Conservation (phyloP, 768 basidiomycete species). For the Serpula lacrymans region DNA sequence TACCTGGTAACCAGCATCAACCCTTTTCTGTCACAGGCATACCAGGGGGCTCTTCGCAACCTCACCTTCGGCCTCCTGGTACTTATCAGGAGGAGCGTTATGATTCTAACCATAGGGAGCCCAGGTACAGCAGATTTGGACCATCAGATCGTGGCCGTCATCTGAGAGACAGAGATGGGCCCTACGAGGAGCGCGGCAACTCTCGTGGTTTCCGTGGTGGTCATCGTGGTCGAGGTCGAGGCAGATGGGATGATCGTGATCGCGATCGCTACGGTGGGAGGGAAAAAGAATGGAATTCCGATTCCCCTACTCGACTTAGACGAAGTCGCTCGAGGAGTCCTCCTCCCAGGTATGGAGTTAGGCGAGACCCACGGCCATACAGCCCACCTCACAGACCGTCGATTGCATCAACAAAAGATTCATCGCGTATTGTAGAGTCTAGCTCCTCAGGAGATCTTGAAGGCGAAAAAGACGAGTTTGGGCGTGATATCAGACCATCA, state of each 20-base stretch:
- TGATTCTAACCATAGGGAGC: constrained; percentile 32
- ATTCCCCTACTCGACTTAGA: constrained; percentile 44
- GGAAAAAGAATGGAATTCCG: constrained; percentile 36
- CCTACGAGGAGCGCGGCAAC: constrained; percentile 49
- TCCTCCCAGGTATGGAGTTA: constrained; percentile 48
- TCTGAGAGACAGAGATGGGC: constrained; percentile 43
- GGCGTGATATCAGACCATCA: constrained; percentile 68
- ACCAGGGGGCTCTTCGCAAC: not conserved
- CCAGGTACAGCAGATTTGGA: constrained; percentile 29
- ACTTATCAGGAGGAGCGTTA: constrained; percentile 44
- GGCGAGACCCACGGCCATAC: constrained; percentile 50
- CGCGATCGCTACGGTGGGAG: constrained; percentile 40
- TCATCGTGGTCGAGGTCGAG: constrained; percentile 58
- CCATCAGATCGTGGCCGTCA: constrained; percentile 41
- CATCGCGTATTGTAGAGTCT: constrained; percentile 23
- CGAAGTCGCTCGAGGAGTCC: constrained; percentile 77
- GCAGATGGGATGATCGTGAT: constrained; percentile 62
- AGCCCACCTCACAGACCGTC: constrained; percentile 57
- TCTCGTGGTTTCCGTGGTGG: constrained; percentile 51
- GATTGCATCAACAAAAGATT: constrained; percentile 21
- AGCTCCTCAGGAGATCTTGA: constrained; percentile 22
- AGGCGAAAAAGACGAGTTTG: constrained; percentile 79
- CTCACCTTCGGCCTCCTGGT: not conserved
- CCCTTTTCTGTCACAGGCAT: too few species aligned
- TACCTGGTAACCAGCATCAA: too few species aligned